Base-by-base conservation (phyloP, 148 eudicot genomes). In the Rhododendron molle region DNA sequence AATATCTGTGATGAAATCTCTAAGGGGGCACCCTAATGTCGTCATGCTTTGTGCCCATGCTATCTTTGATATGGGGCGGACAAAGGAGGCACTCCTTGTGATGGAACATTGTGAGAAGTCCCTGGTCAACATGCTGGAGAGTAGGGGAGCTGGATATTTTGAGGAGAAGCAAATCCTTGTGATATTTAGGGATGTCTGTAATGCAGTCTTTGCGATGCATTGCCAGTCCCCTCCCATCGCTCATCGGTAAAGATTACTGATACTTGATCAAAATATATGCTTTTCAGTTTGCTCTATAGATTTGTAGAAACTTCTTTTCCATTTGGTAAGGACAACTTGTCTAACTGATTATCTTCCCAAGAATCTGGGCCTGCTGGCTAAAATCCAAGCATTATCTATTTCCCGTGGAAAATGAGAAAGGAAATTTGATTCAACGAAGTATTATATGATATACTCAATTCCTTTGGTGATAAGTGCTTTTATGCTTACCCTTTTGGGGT, bases 141-240 rank as follows among this genome's bases (percentile, higher is more conserved):
- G 90, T 88, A 90, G 98, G 90, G 99, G 98, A 79, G 89, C 96
- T 58, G 98, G 93, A 69, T 94, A 88, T 84, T 95, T 92, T 88
- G 98, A 97, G 87, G 99, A 97, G 92, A 93, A 92, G 85, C 96
- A 97, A 92, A 86, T 91, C 65, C 86, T 95, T 54, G 83, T 87
- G 78, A 93, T 95, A 54, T 95, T 97, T 85, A 96, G 98, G 87
- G 99, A 95, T 91, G 85, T 95, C 40, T 97, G 99, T 76, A 95
- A 94, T 90, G 99, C 99, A 76, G 98, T 95, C 73, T 97, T 97
- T 89, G 98, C 98, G 28, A 93, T 97, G 98, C 99, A 97, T 85
- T 93, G 99, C 89, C 97, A 95, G 83, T 90, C 96, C 76, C 98
- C 98, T 44, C 99, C 99, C 67, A 88, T 97, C 88, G 99, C 99